Evolutionary conservation across 2,329 filamentous ascomycete species (phyloP), one percentile per base, ranked within the genome.

Genomic region (Phyllosticta citribraziliensis): DNA sequence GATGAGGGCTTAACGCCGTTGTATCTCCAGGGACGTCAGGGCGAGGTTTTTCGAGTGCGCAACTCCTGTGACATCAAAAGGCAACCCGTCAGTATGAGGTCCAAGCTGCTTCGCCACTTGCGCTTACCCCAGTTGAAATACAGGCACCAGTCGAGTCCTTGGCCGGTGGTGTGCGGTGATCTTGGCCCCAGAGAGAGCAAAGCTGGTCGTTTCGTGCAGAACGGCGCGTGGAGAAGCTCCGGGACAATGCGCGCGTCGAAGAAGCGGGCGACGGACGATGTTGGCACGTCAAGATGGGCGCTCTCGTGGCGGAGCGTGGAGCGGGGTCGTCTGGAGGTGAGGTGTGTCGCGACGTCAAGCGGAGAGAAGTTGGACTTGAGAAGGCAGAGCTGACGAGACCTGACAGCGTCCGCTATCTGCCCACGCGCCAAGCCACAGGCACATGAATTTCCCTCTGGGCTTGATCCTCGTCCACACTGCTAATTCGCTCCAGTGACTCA

Each of bases 11-110:
- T 62, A 58, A 62, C 60, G 60, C 60, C 60, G 60, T 52, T 51
- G 55, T 62, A 62, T 57, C 60, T 62, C 60, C 60, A 62, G 60
- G 40, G 22, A 40, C 58, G 55, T 47, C 40, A n/a, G 40, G 40
- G 17, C 40, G 40, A 47, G 40, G 17, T n/a, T 47, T 40, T 47
- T 47, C 40, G n/a, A 14, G 40, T n/a, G 40, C 40, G 40, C 40
- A n/a, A n/a, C 14, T 47, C 17, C 40, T 47, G 40, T 47, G 40
- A 47, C 40, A 47, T 47, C 40, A 47, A 47, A 47, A n/a, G 40
- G 14, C 40, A 47, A n/a, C 3, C 14, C 14, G 17, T 47, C 17
- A 47, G 40, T n/a, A n/a, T 5, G n/a, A n/a, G 17, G n/a, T 47
- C 40, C n/a, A 14, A 47, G 40, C 14, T 19, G 17, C 6, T 47